phyloP scores from a whole-genome alignment of 2,329 filamentous ascomycete genomes.

The Aspergillus transmontanensis region DNA sequence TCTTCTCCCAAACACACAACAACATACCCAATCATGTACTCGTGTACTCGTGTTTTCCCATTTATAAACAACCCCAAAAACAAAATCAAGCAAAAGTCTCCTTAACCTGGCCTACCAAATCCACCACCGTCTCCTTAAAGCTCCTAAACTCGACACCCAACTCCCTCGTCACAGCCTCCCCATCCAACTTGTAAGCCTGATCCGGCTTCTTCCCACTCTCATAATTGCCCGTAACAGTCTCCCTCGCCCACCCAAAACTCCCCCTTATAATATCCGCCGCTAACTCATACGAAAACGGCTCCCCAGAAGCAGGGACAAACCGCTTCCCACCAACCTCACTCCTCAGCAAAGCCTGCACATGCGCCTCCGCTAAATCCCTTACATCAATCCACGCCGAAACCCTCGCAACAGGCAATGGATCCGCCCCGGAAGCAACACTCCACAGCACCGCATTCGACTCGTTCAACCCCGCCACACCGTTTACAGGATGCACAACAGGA shows the following conservation, averaged over 20 bases:
- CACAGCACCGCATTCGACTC: slow-evolving; percentile 48
- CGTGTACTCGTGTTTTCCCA: no score
- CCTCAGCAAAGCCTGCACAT: slow-evolving; percentile 45
- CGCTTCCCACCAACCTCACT: slow-evolving; percentile 34
- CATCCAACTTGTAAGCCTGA: slow-evolving; percentile 44
- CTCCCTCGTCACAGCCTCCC: slow-evolving; percentile 42
- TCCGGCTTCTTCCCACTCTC: slow-evolving; percentile 32
- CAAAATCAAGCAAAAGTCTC: not conserved
- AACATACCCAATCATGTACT: no score
- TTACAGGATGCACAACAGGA: slow-evolving; percentile 44
- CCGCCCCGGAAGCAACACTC: slow-evolving; percentile 40
- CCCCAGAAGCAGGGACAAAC: slow-evolving; percentile 43
- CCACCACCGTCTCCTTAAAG: slow-evolving; percentile 22
- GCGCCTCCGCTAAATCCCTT: slow-evolving; percentile 48
- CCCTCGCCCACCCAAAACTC: slow-evolving; percentile 7
- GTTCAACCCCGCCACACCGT: slow-evolving; percentile 39
- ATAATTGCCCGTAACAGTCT: slow-evolving; percentile 30
- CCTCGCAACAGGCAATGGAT: slow-evolving; percentile 35
- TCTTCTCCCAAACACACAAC: no score
- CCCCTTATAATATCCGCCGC: slow-evolving; percentile 27
- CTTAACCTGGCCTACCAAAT: slow-evolving; percentile 22
- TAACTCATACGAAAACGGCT: slow-evolving; percentile 50
- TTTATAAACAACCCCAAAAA: not conserved
- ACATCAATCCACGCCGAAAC: slow-evolving; percentile 47
- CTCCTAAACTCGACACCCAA: slow-evolving; percentile 40